A percentile compares a stretch with the other conserved stretches of the same genome.
Conservation (phyloP, 2,329 filamentous ascomycete species). For the Penicillium nordicum region DNA sequence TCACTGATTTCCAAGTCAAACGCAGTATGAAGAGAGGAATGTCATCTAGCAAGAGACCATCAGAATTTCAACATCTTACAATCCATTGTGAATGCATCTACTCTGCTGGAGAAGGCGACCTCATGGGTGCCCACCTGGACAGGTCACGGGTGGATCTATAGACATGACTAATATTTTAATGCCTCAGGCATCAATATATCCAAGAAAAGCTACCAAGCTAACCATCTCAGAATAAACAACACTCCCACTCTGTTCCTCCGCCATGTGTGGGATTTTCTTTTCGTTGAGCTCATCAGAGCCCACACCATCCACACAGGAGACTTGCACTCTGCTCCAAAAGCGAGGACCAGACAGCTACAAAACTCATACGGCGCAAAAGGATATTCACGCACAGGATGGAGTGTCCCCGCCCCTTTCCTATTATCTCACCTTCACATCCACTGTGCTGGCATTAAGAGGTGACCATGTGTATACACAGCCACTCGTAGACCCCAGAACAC, state of each 20-base stretch:
- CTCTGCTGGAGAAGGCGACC: not conserved
- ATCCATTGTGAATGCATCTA: not conserved
- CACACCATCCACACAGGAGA: conserved; percentile 33
- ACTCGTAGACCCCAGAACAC: conserved; percentile 54
- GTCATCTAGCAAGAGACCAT: not conserved
- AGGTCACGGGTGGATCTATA: not conserved
- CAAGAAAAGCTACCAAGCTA: conserved; percentile 7
- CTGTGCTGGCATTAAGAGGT: conserved; percentile 86
- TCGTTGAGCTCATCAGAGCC: conserved; percentile 40
- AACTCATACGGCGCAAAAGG: conserved; percentile 29
- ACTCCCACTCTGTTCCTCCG: conserved; percentile 10
- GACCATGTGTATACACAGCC: conserved; percentile 69
- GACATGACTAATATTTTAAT: conserved; percentile 13
- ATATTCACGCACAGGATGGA: conserved; percentile 18
- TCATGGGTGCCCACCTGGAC: not conserved
- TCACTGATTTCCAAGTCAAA: not conserved
- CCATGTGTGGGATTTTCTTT: conserved; percentile 53
- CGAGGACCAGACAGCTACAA: conserved; percentile 47
- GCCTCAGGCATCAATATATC: conserved; percentile 12
- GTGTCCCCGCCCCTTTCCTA: conserved; percentile 27
- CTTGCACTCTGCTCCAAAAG: conserved; percentile 34
- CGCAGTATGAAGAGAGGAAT: not conserved
- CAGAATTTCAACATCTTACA: not conserved
- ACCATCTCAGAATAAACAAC: not conserved
- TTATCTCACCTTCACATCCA: conserved; percentile 68